These are phyloP conservation scores for Sporisorium reilianum DNA, from an alignment of 1,284 basidiomycete genomes.

Conservation along the genomic window DNA sequence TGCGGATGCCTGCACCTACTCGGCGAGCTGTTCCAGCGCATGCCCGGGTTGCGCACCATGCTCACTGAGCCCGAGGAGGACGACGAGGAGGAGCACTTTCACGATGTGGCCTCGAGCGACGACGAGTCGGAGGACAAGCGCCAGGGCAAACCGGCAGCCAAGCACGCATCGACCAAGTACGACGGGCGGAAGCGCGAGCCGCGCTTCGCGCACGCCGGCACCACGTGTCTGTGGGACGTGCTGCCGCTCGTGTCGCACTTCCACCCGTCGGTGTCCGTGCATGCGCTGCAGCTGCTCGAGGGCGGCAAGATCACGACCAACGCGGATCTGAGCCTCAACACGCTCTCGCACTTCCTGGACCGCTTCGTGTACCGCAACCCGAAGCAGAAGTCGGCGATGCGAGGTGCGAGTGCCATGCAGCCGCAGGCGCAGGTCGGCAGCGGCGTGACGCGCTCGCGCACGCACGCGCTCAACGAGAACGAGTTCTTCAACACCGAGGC, in stretches of 20 bases:
- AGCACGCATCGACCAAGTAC: conserved; percentile 42
- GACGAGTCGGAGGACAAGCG: conserved; percentile 38
- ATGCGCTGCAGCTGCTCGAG: conserved; percentile 86
- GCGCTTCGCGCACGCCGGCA: conserved; percentile 83
- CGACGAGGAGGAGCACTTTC: conserved; percentile 73
- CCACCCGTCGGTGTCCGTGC: conserved; percentile 90
- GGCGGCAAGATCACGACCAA: conserved; percentile 79
- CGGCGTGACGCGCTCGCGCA: conserved; percentile 79
- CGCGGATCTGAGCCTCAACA: conserved; percentile 90
- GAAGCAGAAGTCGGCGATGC: conserved; percentile 83
- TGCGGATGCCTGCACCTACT: conserved; percentile 82
- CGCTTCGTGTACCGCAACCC: conserved; percentile 93
- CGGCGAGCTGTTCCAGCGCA: conserved; percentile 78
- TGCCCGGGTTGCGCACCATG: conserved; percentile 79
- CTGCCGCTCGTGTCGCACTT: conserved; percentile 81
- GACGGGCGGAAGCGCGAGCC: conserved; percentile 83
- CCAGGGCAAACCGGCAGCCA: conserved; percentile 29
- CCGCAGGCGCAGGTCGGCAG: conserved; percentile 76
- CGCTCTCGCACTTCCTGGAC: conserved; percentile 90
- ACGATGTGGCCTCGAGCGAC: conserved; percentile 70
- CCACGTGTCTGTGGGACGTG: conserved; percentile 71
- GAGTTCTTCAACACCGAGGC: conserved; percentile 80
- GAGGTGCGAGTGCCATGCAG: conserved; percentile 86
- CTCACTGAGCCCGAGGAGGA: conserved; percentile 72
- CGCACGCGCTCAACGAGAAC: conserved; percentile 69